These are phyloP conservation scores for Penicillium cinerascens DNA, from an alignment of 495 filamentous ascomycete species.

Conservation along the genomic window DNA sequence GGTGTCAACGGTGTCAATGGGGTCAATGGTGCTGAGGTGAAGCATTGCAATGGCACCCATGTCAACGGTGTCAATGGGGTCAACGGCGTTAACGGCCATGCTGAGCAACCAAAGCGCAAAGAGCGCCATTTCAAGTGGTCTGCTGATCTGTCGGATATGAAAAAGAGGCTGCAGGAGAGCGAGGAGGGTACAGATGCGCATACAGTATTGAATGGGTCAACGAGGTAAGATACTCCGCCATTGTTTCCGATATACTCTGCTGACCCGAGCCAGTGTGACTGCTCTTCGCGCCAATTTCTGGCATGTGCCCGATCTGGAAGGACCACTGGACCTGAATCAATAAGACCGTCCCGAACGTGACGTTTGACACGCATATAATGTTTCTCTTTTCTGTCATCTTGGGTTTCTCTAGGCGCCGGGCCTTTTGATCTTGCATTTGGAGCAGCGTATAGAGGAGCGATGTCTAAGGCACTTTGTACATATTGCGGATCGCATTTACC, in stretches of 20 bases:
- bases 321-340: conserved; percentile 63
- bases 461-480: conserved; percentile 10
- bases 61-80: conserved; percentile 48
- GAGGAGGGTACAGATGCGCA: conserved; percentile 89
- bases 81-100: conserved; percentile 41
- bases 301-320: conserved; percentile 64
- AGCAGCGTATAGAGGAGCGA: conserved; percentile 1
- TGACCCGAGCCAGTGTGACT: conserved; percentile 62
- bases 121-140: conserved; percentile 42
- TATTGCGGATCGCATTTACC: not conserved
- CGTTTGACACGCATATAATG: conserved; percentile 11
- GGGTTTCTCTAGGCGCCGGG: conserved; percentile 11
- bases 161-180: conserved; percentile 41
- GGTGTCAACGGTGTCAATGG: conserved; percentile 42
- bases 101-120: conserved; percentile 10
- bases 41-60: too few species aligned
- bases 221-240: conserved; percentile 29
- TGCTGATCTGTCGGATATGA: conserved; percentile 46
- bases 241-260: not conserved
- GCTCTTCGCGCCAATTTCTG: conserved; percentile 90
- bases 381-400: conserved; percentile 10
- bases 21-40: too few species aligned
- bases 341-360: conserved; percentile 2
- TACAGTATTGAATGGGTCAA: conserved; percentile 73
- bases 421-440: conserved; percentile 12